These are phyloP conservation scores for Rhizopus microsporus DNA, from an alignment of 371 early-diverging fungal species.

Conservation along the genomic window DNA sequence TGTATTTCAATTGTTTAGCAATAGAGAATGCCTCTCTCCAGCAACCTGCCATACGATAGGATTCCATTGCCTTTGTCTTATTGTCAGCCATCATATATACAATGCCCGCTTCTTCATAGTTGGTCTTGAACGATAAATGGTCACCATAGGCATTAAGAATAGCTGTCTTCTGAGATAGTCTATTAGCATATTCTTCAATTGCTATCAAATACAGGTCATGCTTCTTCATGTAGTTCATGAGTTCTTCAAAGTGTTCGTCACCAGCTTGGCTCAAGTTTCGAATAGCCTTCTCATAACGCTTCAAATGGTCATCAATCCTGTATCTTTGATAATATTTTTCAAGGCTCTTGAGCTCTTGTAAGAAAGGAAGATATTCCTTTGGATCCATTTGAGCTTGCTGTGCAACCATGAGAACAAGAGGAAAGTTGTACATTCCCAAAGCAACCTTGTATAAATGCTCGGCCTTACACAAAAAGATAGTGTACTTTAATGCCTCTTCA, in stretches of 20 bases:
- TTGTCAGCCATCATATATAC: conserved; percentile 71
- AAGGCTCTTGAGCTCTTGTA: conserved; percentile 78
- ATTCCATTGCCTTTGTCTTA: conserved; percentile 62
- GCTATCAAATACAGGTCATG: conserved; percentile 70
- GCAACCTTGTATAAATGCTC: conserved; percentile 89
- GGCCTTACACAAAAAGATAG: conserved; percentile 89
- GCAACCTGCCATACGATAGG: conserved; percentile 62
- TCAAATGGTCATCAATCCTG: conserved; percentile 87
- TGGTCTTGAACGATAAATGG: conserved; percentile 52
- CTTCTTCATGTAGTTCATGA: conserved; percentile 61
- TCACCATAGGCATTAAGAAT: conserved; percentile 69
- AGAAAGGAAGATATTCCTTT: conserved; percentile 90
- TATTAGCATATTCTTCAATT: conserved; percentile 57
- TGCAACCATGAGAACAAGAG: conserved; percentile 90
- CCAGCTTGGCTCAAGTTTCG: conserved; percentile 68
- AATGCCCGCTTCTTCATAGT: conserved; percentile 75
- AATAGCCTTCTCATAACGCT: conserved; percentile 70
- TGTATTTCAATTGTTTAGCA: conserved; percentile 62
- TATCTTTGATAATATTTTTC: conserved; percentile 78
- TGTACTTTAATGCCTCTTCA: conserved; percentile 87
- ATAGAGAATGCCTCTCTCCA: conserved; percentile 76
- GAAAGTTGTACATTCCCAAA: conserved; percentile 92
- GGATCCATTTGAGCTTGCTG: conserved; percentile 96
- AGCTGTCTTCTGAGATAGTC: conserved; percentile 42
- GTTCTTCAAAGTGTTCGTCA: conserved; percentile 67